Conservation (phyloP, 345 rosid species). For the Eucalyptus coolabah region DNA sequence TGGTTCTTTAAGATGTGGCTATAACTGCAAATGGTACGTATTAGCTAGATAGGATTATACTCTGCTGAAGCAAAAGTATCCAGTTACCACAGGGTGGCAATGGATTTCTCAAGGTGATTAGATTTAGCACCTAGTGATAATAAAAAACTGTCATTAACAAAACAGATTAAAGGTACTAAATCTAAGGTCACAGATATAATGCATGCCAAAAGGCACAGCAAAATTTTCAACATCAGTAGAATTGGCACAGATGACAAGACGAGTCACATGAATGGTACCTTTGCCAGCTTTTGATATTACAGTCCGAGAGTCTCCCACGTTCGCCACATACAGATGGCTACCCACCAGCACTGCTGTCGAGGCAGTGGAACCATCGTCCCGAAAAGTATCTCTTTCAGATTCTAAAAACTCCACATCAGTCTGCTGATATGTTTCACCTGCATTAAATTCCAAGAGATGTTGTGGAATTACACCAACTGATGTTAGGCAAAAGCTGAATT, state of each 20-base stretch:
- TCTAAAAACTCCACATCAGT: constrained; percentile 82
- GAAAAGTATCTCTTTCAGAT: constrained; percentile 61
- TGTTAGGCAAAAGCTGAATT: background rate
- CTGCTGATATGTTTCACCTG: constrained; percentile 88
- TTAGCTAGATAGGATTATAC: background rate
- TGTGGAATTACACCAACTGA: background rate
- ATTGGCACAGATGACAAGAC: background rate
- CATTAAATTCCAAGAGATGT: background rate
- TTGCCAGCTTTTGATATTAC: constrained; percentile 85
- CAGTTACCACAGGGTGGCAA: background rate
- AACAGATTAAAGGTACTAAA: background rate
- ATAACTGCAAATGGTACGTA: background rate
- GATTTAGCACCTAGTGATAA: background rate
- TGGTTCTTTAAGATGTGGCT: background rate
- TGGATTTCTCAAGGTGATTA: background rate
- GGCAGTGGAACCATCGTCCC: constrained; percentile 99
- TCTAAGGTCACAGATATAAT: background rate
- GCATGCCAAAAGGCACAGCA: background rate
- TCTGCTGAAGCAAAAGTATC: background rate
- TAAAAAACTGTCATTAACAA: background rate
- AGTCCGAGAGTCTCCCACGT: constrained; percentile 97
- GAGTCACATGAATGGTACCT: constrained; percentile 24
- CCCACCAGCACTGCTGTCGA: constrained; percentile 91
- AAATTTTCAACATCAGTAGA: background rate
- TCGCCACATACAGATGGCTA: constrained; percentile 90